Evolutionary conservation across 1,139 yeast genomes (phyloP).

Genomic region (Yarrowia galli): DNA sequence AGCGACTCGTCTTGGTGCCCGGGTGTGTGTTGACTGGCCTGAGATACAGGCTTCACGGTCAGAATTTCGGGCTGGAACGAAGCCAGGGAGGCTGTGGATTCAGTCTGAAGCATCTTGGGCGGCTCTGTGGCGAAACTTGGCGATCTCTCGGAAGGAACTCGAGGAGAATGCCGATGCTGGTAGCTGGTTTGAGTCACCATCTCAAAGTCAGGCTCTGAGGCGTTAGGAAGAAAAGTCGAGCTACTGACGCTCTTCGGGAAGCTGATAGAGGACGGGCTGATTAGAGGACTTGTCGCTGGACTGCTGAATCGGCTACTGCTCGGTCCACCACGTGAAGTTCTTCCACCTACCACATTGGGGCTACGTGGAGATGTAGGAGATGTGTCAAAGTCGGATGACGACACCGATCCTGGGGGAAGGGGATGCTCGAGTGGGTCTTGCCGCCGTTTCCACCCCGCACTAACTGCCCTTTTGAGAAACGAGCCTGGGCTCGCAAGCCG

Average conservation of each 20-base stretch:
- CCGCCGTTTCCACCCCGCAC: constrained; percentile 35
- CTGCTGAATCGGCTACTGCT: constrained; percentile 4
- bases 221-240: constrained; percentile 11
- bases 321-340: constrained; percentile 1
- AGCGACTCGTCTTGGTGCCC: background rate
- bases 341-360: constrained; percentile 9
- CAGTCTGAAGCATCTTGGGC: background rate
- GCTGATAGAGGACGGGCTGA: background rate
- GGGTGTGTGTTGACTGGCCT: background rate
- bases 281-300: constrained; percentile 1
- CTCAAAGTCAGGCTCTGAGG: constrained; percentile 34
- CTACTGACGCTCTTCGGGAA: background rate
- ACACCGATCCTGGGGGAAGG: constrained; percentile 25
- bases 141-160: constrained; percentile 11
- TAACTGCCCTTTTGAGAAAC: constrained; percentile 25
- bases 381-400: constrained; percentile 21
- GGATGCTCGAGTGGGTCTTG: constrained; percentile 29
- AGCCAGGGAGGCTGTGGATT: background rate
- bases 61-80: background rate
- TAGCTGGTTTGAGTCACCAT: constrained; percentile 12
- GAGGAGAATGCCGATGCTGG: background rate
- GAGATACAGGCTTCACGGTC: background rate
- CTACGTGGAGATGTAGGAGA: constrained; percentile 6
- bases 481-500: constrained; percentile 18
- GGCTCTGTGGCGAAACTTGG: background rate